These are phyloP conservation scores for Sugiyamaella mastotermitis DNA, from an alignment of 805 yeast species.

Conservation along the genomic window DNA sequence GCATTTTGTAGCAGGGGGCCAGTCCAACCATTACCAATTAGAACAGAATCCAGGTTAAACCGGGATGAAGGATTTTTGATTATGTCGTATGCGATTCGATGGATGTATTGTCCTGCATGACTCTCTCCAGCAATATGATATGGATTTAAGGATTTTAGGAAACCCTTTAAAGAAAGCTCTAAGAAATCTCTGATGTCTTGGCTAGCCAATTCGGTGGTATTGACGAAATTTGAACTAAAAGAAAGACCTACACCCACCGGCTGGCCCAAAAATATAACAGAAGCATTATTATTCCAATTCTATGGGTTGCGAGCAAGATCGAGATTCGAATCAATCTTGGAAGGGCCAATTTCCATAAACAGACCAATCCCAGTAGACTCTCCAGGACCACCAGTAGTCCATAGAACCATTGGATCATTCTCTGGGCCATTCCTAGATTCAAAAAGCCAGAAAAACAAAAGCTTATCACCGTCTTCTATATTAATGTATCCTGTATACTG, in stretches of 20 bases:
- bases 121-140: slow-evolving; percentile 88
- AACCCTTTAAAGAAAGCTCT: slow-evolving; percentile 72
- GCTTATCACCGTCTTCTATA: slow-evolving; percentile 66
- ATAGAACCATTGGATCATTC: slow-evolving; percentile 75
- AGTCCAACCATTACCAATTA: slow-evolving; percentile 90
- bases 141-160: slow-evolving; percentile 47
- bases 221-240: slow-evolving; percentile 54
- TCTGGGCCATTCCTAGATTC: slow-evolving; percentile 86
- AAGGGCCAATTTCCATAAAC: slow-evolving; percentile 85
- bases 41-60: slow-evolving; percentile 65
- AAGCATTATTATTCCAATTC: slow-evolving; percentile 82
- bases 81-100: slow-evolving; percentile 80
- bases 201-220: slow-evolving; percentile 75
- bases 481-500: slow-evolving; percentile 86
- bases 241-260: slow-evolving; percentile 83
- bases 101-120: slow-evolving; percentile 87
- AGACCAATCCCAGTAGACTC: slow-evolving; percentile 85
- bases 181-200: slow-evolving; percentile 75
- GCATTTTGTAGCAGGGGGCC: slow-evolving; percentile 76
- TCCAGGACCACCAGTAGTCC: slow-evolving; percentile 96
- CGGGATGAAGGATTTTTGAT: slow-evolving; percentile 54
- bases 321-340: slow-evolving; percentile 57
- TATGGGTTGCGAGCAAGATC: slow-evolving; percentile 70
- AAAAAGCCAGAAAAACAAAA: slow-evolving; percentile 78
- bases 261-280: slow-evolving; percentile 81